Evolutionary conservation across 768 basidiomycete genomes (phyloP).

Genomic region (Chalciporus sphaerocephalus): DNA sequence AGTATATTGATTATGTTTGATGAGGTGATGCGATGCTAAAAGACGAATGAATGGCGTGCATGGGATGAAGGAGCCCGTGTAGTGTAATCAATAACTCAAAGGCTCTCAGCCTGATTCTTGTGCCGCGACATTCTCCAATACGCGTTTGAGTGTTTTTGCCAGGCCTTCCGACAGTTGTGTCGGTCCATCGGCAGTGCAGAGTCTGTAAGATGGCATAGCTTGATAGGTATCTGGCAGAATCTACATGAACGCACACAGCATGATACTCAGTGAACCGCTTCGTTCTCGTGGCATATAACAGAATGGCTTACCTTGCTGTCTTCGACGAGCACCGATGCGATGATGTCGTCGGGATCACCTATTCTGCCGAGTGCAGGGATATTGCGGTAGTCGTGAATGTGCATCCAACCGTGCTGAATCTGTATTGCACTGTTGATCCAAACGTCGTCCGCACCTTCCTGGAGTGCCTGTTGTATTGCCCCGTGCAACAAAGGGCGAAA

Average conservation of each 20-base stretch:
- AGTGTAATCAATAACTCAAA: no score
- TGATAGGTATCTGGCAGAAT: conserved; percentile 71
- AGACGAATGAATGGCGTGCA: background rate
- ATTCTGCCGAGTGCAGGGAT: conserved; percentile 70
- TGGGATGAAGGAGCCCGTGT: background rate
- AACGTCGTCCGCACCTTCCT: conserved; percentile 58
- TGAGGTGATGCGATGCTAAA: background rate
- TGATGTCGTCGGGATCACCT: conserved; percentile 81
- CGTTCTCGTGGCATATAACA: background rate
- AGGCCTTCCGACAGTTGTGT: conserved; percentile 67
- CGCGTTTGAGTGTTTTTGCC: conserved; percentile 40
- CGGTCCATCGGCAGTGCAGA: conserved; percentile 74
- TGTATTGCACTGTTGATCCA: conserved; percentile 63
- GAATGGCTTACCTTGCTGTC: conserved; percentile 51
- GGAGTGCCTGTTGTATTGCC: conserved; percentile 50
- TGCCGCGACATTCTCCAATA: conserved; percentile 34
- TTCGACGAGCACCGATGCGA: conserved; percentile 69
- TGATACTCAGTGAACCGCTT: background rate
- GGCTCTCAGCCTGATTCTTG: conserved; percentile 26
- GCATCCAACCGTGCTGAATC: conserved; percentile 79
- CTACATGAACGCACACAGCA: conserved; percentile 32
- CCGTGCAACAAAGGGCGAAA: conserved; percentile 61
- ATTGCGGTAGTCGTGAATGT: conserved; percentile 73
- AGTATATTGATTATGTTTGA: background rate
- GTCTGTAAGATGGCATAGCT: conserved; percentile 78